A percentile compares a stretch with the other conserved stretches of the same genome.
Evolutionary conservation across 2,329 filamentous ascomycete species (phyloP).

Genomic region (Aspergillus glaucus): DNA sequence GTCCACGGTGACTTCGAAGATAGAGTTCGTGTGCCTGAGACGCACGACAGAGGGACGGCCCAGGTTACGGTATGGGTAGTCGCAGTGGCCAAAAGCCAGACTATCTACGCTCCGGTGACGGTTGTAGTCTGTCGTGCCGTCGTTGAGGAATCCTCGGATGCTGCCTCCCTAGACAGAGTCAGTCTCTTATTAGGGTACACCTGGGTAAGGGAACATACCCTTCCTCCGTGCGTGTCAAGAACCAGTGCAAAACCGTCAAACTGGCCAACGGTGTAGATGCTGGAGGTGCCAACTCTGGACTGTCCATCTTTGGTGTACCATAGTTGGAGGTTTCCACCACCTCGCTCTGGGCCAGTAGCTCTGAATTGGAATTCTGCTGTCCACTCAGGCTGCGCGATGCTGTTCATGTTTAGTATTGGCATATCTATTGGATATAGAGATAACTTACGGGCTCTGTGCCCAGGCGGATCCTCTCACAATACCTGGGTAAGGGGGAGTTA

Average conservation of each 20-base stretch:
- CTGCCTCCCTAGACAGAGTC: conserved; percentile 55
- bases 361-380: conserved; percentile 80
- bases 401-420: conserved; percentile 20
- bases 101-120: conserved; percentile 70
- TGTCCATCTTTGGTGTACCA: conserved; percentile 76
- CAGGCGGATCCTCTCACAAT: conserved; percentile 79
- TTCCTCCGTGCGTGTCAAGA: conserved; percentile 74
- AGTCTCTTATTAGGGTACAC: conserved; percentile 1
- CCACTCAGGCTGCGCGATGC: conserved; percentile 60
- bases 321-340: conserved; percentile 82
- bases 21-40: conserved; percentile 58
- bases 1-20: conserved; percentile 75
- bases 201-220: conserved; percentile 29
- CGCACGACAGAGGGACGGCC: conserved; percentile 76
- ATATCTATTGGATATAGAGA: not conserved
- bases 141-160: conserved; percentile 88
- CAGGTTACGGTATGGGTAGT: conserved; percentile 84
- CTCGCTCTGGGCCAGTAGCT: conserved; percentile 75
- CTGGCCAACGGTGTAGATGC: conserved; percentile 73
- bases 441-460: conserved; percentile 54
- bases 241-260: conserved; percentile 91
- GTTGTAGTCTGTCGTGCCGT: conserved; percentile 74
- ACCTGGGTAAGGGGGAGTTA: conserved; percentile 82
- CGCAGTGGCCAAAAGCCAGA: conserved; percentile 88
- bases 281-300: conserved; percentile 60